phyloP scores from a whole-genome alignment of 2,329 filamentous ascomycete genomes.

The Colletotrichum limetticola region DNA sequence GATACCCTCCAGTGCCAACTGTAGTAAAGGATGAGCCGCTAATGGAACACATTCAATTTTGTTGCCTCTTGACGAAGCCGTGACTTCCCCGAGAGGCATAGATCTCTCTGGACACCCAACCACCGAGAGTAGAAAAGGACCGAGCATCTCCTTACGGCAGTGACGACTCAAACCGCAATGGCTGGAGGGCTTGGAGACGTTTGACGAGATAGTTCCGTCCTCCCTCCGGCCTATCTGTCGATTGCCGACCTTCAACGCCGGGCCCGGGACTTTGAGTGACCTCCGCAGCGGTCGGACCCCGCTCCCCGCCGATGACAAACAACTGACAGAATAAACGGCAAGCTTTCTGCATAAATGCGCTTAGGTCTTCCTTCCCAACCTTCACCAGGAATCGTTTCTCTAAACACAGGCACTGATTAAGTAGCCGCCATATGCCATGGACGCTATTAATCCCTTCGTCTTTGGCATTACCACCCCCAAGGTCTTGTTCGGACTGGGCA shows the following conservation, averaged over 20 bases:
- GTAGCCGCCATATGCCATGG: slow-evolving; percentile 1
- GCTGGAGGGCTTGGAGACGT: not conserved
- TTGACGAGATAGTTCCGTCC: not conserved
- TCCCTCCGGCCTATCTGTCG: not conserved
- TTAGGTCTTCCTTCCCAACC: not conserved
- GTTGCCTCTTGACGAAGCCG: not conserved
- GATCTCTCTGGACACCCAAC: too few relatives aligned
- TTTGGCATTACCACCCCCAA: slow-evolving; percentile 40
- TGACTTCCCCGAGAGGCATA: not conserved
- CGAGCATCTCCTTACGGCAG: not conserved
- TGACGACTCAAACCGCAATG: not conserved
- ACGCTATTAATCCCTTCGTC: slow-evolving; percentile 12
- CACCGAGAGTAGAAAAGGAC: too few relatives aligned
- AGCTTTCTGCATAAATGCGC: not conserved
- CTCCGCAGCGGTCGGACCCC: slow-evolving; percentile 23
- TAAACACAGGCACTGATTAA: not conserved
- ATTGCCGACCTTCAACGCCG: slow-evolving; percentile 11
- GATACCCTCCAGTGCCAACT: slow-evolving; percentile 32
- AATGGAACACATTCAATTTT: slow-evolving; percentile 17
- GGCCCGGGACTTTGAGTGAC: slow-evolving; percentile 2
- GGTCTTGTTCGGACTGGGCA: slow-evolving; percentile 48
- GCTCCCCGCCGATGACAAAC: slow-evolving; percentile 31
- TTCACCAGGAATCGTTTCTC: not conserved
- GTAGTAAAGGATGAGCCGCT: slow-evolving; percentile 8
- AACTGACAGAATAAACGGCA: not conserved